Percentiles rank a stretch among this genome's conserved stretches.
phyloP scores from a whole-genome alignment of 2,329 filamentous ascomycete species.

The Ceratocystis alfenasii region DNA sequence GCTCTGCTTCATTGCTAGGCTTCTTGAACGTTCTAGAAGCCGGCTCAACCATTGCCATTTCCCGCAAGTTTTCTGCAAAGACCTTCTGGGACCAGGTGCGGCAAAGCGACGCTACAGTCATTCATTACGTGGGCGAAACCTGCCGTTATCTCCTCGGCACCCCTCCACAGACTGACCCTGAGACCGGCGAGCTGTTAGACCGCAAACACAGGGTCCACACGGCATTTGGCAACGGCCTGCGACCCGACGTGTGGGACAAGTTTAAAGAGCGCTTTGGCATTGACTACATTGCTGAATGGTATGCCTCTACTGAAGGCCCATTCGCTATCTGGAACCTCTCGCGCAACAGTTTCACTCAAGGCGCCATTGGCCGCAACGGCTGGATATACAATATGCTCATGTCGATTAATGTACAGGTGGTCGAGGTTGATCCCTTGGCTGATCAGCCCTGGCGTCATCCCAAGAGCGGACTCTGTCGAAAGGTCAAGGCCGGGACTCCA shows the following conservation, averaged over 20 bases:
- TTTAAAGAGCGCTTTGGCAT: conserved; percentile 76
- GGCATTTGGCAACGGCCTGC: conserved; percentile 74
- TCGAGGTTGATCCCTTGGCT: conserved; percentile 59
- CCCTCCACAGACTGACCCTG: conserved; percentile 48
- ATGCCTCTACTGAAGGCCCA: conserved; percentile 63
- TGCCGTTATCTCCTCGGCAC: conserved; percentile 68
- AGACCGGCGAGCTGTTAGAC: conserved; percentile 57
- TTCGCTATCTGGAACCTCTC: conserved; percentile 60
- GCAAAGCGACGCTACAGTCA: conserved; percentile 56
- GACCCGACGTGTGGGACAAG: conserved; percentile 72
- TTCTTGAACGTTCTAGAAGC: conserved; percentile 47
- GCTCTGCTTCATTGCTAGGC: conserved; percentile 61
- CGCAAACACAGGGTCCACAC: conserved; percentile 58
- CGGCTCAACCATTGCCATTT: conserved; percentile 57
- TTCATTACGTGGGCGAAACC: conserved; percentile 84
- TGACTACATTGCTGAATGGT: conserved; percentile 64
- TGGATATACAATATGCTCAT: conserved; percentile 46
- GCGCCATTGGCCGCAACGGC: conserved; percentile 66
- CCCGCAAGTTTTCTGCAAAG: conserved; percentile 64
- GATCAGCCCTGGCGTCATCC: conserved; percentile 57
- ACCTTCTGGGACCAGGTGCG: conserved; percentile 68
- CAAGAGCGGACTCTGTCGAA: conserved; percentile 55
- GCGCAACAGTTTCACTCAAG: conserved; percentile 59
- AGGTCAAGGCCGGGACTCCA: conserved; percentile 46
- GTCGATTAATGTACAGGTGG: conserved; percentile 42